A percentile compares a stretch with the other conserved stretches of the same genome.
phyloP scores from a whole-genome alignment of 371 early-diverging fungal species.

The Mortierella sp. region DNA sequence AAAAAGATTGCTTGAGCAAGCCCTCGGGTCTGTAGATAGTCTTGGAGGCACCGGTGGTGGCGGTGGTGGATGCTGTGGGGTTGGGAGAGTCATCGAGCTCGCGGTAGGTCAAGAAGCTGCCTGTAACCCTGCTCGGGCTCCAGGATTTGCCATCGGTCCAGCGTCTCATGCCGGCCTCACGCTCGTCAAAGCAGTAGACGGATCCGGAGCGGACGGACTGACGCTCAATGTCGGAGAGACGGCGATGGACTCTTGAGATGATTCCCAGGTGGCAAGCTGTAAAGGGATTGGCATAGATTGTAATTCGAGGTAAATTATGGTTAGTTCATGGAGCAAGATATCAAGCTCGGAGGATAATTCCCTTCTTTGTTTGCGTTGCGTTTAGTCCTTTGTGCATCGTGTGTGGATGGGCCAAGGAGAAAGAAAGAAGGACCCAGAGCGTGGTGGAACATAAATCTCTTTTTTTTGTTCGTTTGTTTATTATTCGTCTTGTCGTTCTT shows the following conservation, averaged over 20 bases:
- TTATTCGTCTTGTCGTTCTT: not conserved
- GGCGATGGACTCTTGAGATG: slow-evolving; percentile 77
- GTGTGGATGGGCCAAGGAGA: not conserved
- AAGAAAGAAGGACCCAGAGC: slow-evolving; percentile 10
- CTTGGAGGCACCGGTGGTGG: slow-evolving; percentile 46
- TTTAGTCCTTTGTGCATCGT: too few species aligned
- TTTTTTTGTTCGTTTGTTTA: slow-evolving; percentile 3
- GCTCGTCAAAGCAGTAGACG: slow-evolving; percentile 90
- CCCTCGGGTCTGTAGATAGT: slow-evolving; percentile 65
- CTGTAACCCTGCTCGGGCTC: slow-evolving; percentile 87
- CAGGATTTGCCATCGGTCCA: slow-evolving; percentile 96
- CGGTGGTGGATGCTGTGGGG: slow-evolving; percentile 30
- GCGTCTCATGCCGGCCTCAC: slow-evolving; percentile 88
- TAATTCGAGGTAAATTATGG: not conserved
- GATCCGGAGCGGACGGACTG: slow-evolving; percentile 85
- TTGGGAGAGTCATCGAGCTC: slow-evolving; percentile 75
- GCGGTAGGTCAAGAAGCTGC: slow-evolving; percentile 86
- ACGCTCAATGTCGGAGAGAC: slow-evolving; percentile 85
- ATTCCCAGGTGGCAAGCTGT: slow-evolving; percentile 76
- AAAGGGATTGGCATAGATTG: not conserved
- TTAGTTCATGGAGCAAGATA: not conserved
- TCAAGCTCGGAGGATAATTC: slow-evolving; percentile 1
- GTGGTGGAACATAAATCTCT: not conserved
- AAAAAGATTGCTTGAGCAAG: slow-evolving; percentile 88
- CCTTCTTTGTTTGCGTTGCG: not conserved